These are phyloP conservation scores for Uronychia binucleata DNA, from an alignment of 73 alveolate species.

Conservation along the genomic window DNA sequence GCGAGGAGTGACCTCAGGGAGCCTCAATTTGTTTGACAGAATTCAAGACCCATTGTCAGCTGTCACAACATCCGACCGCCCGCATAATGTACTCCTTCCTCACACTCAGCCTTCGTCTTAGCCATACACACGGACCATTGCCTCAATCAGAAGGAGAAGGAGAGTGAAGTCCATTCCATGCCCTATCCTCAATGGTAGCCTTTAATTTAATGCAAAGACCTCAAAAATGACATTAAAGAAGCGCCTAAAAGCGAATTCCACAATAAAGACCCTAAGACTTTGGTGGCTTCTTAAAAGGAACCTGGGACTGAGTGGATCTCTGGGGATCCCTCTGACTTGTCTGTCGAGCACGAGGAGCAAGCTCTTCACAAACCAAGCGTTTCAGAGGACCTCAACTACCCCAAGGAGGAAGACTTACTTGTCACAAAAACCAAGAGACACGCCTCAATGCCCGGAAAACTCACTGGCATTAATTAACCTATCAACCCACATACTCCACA, in stretches of 20 bases:
- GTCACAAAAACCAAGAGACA: background rate
- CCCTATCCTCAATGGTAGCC: background rate
- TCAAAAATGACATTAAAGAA: background rate
- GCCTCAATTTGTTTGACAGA: background rate
- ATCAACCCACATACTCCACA: no score
- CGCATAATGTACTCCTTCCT: background rate
- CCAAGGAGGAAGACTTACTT: background rate
- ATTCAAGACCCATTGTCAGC: background rate
- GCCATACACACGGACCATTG: background rate
- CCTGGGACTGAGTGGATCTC: background rate
- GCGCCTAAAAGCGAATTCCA: background rate
- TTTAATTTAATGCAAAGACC: background rate
- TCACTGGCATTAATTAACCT: no score
- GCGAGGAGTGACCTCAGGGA: background rate
- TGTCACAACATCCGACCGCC: background rate
- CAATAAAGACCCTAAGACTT: background rate
- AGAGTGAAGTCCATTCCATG: background rate
- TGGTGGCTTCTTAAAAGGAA: background rate
- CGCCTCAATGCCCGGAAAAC: background rate
- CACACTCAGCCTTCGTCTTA: background rate
- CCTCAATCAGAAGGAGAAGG: background rate
- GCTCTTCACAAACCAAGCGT: background rate
- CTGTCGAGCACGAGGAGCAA: background rate
- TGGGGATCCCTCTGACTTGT: background rate
- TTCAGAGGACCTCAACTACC: background rate